A percentile compares a stretch with the other conserved stretches of the same genome.
Evolutionary conservation across 2,329 filamentous ascomycete genomes (phyloP).

Genomic region (Beauveria sp.): DNA sequence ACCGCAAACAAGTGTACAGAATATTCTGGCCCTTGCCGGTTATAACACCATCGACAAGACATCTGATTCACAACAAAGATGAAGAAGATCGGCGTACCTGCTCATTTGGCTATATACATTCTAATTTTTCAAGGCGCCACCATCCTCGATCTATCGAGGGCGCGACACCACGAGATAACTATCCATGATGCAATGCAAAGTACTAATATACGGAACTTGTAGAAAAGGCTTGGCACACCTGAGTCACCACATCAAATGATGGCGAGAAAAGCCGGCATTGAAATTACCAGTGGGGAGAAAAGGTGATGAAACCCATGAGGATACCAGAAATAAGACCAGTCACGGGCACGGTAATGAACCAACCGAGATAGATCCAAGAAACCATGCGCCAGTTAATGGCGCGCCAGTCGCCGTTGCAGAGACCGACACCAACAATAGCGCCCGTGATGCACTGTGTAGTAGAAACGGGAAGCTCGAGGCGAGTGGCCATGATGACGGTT

Average conservation of each 20-base stretch:
- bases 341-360: conserved; percentile 52
- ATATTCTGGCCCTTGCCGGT: not conserved
- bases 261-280: no score
- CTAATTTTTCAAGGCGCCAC: not conserved
- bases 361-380: conserved; percentile 50
- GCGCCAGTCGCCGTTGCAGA: conserved; percentile 50
- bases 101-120: not conserved
- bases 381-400: conserved; percentile 59
- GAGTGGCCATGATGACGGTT: conserved; percentile 57
- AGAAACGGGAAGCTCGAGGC: conserved; percentile 53
- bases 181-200: not conserved
- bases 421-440: conserved; percentile 53
- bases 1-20: not conserved
- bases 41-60: not conserved
- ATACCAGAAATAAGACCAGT: conserved; percentile 50
- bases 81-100: not conserved
- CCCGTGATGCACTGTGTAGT: conserved; percentile 60
- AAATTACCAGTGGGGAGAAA: conserved; percentile 44
- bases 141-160: not conserved
- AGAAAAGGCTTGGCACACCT: not conserved
- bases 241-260: no score
- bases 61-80: not conserved
- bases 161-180: not conserved
- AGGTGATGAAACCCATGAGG: conserved; percentile 55
- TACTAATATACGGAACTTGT: not conserved